Evolutionary conservation across 2,329 filamentous ascomycete species (phyloP), one percentile per base, ranked within the genome.

Genomic region (Penicillium aurantiogriseum): DNA sequence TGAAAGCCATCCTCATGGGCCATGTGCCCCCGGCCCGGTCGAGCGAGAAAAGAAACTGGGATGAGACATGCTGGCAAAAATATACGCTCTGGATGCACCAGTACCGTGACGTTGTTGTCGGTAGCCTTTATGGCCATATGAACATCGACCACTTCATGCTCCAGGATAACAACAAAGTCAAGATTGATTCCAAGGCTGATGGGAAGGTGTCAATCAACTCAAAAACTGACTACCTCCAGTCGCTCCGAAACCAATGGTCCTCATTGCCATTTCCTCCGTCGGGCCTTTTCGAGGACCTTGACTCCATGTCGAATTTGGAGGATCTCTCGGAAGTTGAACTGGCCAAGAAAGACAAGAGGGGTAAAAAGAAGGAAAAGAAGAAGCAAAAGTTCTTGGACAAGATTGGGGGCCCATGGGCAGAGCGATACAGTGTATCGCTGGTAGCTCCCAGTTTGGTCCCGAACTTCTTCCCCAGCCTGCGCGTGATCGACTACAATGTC

Each of bases 1-100:
- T 97, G 87, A 97, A 97, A 77, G 94, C 89, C 15, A 96, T 99
- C 51, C 77, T 99, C 52, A 95, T 90, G 67, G 93, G 94, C 2
- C 94, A 99, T 74, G 92, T 99, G 4, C 92, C 94, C 1, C 94
- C 94, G 0, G 93, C 92, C 1, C 83, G 92, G 60, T 94, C 92
- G 1, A 83, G 86, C 36, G 88, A 86, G 76, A 97, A 97, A 80
- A 84, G 86, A 68, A 87, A 86, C 60, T 99, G 94, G 94, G 92
- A 97, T 64, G 93, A 97, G 79, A 92, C 90, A 0, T 99, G 94
- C 77, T 99, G 93, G 92, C 93, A 97, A 73, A 97, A 96, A 72
- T 99, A 96, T 75, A 89, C 91, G 0, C 78, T 97, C 4, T 97
- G 92, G 91, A 78, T 93, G 68, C 84, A 86, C 65, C 91, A 95